Evolutionary conservation across 306 rosid species (phyloP).

Genomic region (Corylus heterophylla): DNA sequence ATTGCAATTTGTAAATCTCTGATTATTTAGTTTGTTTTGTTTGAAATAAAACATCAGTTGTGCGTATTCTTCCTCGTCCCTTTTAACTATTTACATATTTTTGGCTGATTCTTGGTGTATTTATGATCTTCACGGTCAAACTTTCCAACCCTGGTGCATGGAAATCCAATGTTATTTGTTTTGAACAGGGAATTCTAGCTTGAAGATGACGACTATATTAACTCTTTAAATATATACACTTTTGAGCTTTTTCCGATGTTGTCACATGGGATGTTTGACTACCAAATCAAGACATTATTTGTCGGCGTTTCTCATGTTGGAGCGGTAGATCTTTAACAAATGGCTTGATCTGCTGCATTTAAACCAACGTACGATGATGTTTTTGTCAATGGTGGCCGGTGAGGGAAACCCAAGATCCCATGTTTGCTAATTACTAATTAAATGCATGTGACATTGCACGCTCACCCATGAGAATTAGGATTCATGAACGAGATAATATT

Average conservation of each 20-base stretch:
- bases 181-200: neutral
- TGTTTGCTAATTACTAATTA: too few relatives aligned
- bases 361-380: too few relatives aligned
- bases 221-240: neutral
- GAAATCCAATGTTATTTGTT: neutral
- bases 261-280: neutral
- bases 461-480: too few relatives aligned
- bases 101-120: neutral
- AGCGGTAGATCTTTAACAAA: neutral
- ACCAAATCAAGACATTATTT: neutral
- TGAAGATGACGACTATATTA: neutral
- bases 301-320: neutral
- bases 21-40: slow-evolving; percentile 23
- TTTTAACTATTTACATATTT: neutral
- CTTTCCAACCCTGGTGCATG: neutral
- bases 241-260: neutral
- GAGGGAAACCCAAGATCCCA: too few relatives aligned
- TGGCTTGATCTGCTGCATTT: too few relatives aligned
- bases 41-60: slow-evolving; percentile 20
- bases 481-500: too few relatives aligned
- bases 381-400: too few relatives aligned
- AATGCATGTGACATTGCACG: too few relatives aligned
- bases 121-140: neutral
- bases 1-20: slow-evolving; percentile 33
- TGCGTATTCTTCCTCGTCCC: neutral